Evolutionary conservation across 2,329 filamentous ascomycete species (phyloP).

Genomic region (Penicillium vulpinum): DNA sequence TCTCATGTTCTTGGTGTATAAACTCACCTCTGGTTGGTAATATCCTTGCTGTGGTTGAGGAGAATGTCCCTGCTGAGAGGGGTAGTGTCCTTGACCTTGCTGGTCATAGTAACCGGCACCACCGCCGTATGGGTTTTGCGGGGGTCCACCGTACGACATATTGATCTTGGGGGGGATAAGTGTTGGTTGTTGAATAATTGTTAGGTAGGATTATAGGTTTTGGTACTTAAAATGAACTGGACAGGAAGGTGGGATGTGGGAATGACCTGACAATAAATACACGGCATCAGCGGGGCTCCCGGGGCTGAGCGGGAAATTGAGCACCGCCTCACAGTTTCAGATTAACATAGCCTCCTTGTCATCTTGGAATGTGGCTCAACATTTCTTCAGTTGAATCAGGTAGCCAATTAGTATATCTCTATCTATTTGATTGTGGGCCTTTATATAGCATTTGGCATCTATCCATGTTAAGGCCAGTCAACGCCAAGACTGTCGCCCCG

Average conservation of each 20-base stretch:
- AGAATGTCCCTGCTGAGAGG: conserved; percentile 23
- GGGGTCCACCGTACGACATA: conserved; percentile 25
- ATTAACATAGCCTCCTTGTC: conserved; percentile 16
- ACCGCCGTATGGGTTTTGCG: conserved; percentile 26
- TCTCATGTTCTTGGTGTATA: neutral
- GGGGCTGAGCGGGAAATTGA: conserved; percentile 14
- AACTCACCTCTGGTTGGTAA: conserved; percentile 29
- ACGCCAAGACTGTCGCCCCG: conserved; percentile 1
- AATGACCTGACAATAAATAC: conserved; percentile 7
- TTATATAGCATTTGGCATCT: neutral
- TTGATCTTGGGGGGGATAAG: neutral
- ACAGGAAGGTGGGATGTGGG: neutral
- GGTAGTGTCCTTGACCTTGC: conserved; percentile 20
- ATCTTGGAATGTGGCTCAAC: conserved; percentile 6
- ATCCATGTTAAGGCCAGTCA: neutral
- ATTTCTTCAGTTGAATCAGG: neutral
- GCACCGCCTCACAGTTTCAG: conserved; percentile 17
- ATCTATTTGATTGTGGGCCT: neutral
- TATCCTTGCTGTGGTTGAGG: conserved; percentile 26
- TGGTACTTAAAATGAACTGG: neutral
- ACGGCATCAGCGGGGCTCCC: conserved; percentile 10
- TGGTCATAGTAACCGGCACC: conserved; percentile 24
- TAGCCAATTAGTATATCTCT: neutral
- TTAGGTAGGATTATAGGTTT: neutral
- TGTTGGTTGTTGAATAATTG: neutral